Base-by-base conservation (phyloP, 108 stramenopile genomes). In the Cyclotella sp. region DNA sequence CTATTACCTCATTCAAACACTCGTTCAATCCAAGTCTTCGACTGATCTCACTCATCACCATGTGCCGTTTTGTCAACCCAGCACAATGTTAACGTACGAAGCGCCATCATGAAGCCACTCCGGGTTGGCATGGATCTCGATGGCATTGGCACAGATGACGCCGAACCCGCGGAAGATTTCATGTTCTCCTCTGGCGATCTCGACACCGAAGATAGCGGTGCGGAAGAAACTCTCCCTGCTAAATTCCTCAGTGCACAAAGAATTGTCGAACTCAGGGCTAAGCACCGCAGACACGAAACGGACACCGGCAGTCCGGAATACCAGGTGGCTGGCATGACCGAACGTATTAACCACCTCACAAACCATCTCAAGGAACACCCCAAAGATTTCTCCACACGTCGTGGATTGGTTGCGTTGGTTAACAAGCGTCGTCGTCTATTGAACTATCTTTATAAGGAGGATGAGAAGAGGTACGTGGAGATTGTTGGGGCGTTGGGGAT, bases 241-340 rank as follows among this genome's bases (percentile, higher is more conserved):
- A 81, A 87, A 81, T 75, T 61, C 47, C 39, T 72, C 10, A 79
- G 78, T 14, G 68, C 83, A 47, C 67, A 89, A 53, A 79, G 91
- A 53, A 85, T 93, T 59, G 70, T 79, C 52, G 92, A 88, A 45
- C 72, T 90, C 27, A 85, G 89, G 41, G 58, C 39, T n/a, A 82
- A 86, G 63, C 86, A 92, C 89, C 82, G 90, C 29, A 82, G 87
- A 70, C 83, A 92, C 81, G 95, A 93, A 19, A 91, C 83, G 19
- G 98, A 98, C 76, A 89, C 89, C 13, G 98, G 98, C 68, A 86
- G 84, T 34, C 93, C 97, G 9, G 95, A 96, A 80, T 95, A 84
- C 74, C 97, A 98, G 82, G 90, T 98, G 46, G 98, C 98, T 13
- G 90, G 93, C 53, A 91, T 98, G 88, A 97, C 97, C 44, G 96